Conservation (phyloP, 2,329 filamentous ascomycete genomes). For the Fusarium pininemorale region DNA sequence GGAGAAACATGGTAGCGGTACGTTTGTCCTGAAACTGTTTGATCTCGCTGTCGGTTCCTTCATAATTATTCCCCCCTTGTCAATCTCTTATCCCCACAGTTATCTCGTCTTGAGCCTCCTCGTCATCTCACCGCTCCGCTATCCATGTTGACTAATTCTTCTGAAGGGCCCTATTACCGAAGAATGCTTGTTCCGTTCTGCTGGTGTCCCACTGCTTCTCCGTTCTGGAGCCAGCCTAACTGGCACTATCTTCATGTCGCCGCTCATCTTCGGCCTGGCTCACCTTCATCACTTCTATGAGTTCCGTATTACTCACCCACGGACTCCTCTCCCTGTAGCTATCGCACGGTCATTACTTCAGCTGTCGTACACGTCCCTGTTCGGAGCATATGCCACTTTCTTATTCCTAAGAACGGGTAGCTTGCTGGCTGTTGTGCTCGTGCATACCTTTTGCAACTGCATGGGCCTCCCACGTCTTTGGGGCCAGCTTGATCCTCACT, state of each 20-base stretch:
- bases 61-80: conserved; percentile 15
- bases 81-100: conserved; percentile 30
- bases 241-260: conserved; percentile 80
- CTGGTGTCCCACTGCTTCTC: conserved; percentile 84
- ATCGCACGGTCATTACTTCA: conserved; percentile 81
- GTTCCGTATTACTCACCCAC: conserved; percentile 82
- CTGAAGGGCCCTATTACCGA: conserved; percentile 84
- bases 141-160: conserved; percentile 14
- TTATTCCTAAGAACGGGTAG: conserved; percentile 87
- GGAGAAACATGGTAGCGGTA: conserved; percentile 88
- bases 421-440: conserved; percentile 75
- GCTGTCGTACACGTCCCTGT: conserved; percentile 89
- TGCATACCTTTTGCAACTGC: conserved; percentile 92
- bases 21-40: conserved; percentile 44
- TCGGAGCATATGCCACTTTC: conserved; percentile 93
- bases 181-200: conserved; percentile 91
- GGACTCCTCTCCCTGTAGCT: conserved; percentile 69
- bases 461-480: conserved; percentile 89
- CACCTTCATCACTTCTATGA: conserved; percentile 98
- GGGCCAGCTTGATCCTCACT: conserved; percentile 73
- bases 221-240: conserved; percentile 67
- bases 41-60: conserved; percentile 20
- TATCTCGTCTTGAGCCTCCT: conserved; percentile 29
- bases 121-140: conserved; percentile 35
- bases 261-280: conserved; percentile 90